Evolutionary conservation across 1,139 yeast species (phyloP).

Genomic region (Geotrichum europaeum): DNA sequence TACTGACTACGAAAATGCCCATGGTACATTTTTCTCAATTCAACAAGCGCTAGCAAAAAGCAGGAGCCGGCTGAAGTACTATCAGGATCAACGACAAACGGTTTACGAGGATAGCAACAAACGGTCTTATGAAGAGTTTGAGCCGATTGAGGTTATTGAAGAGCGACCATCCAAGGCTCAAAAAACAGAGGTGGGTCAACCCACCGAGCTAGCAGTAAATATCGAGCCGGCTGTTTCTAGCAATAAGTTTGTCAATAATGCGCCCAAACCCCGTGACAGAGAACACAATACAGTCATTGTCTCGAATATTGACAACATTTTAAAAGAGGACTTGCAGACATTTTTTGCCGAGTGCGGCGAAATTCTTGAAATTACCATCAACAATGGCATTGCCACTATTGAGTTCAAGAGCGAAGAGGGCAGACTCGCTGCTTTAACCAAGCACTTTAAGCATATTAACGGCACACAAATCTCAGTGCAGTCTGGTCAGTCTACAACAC

Average conservation of each 20-base stretch:
- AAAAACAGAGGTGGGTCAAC: background rate
- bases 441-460: conserved; percentile 45
- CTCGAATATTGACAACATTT: conserved; percentile 36
- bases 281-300: conserved; percentile 52
- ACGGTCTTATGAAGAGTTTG: conserved; percentile 1
- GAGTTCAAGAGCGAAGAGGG: conserved; percentile 52
- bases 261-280: conserved; percentile 41
- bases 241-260: background rate
- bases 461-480: conserved; percentile 44
- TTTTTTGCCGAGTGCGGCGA: conserved; percentile 63
- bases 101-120: background rate
- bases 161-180: conserved; percentile 5
- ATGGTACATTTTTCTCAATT: conserved; percentile 34
- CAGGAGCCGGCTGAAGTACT: conserved; percentile 13
- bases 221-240: conserved; percentile 1
- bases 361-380: conserved; percentile 31
- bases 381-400: conserved; percentile 29
- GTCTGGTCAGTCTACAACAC: conserved; percentile 41
- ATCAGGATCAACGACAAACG: conserved; percentile 12
- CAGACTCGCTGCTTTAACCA: conserved; percentile 56
- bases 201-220: background rate
- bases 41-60: conserved; percentile 25
- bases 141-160: background rate
- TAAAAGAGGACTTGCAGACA: conserved; percentile 36
- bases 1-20: conserved; percentile 37